These are phyloP conservation scores for Nicotiana paniculata DNA, from an alignment of 257 asterid species.

Conservation along the genomic window DNA sequence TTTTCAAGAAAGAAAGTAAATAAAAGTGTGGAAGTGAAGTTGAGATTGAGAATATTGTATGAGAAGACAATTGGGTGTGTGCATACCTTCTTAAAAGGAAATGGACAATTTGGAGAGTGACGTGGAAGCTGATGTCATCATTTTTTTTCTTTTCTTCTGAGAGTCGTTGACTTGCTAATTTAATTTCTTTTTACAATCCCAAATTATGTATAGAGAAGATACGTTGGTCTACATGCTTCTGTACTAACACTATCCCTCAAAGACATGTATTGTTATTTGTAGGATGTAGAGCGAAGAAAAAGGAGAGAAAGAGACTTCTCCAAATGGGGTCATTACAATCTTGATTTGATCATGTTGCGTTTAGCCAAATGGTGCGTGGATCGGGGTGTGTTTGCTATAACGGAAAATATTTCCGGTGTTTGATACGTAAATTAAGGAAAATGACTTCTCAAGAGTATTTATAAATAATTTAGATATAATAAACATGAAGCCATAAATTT, in stretches of 20 bases:
- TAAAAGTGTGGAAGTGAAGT: background rate
- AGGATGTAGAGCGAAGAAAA: background rate
- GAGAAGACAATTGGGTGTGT: slow-evolving; percentile 18
- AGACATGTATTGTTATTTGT: background rate
- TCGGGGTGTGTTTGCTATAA: too few relatives aligned
- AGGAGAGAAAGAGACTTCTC: background rate
- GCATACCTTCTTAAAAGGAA: slow-evolving; percentile 46
- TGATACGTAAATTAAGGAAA: too few relatives aligned
- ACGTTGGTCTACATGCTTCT: background rate
- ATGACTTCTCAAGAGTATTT: too few relatives aligned
- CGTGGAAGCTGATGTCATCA: slow-evolving; percentile 54
- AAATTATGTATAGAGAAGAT: too few relatives aligned
- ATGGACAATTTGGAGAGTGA: slow-evolving; percentile 48
- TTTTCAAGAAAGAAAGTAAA: background rate
- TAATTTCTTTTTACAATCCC: too few relatives aligned
- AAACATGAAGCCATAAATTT: too few relatives aligned
- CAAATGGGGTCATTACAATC: background rate
- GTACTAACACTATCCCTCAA: background rate
- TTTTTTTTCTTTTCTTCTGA: background rate
- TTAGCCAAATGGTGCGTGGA: too few relatives aligned
- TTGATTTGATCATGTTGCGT: background rate
- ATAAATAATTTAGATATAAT: too few relatives aligned
- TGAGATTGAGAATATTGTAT: slow-evolving; percentile 16
- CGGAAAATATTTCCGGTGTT: too few relatives aligned
- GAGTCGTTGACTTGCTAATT: slow-evolving; percentile 46